Base-by-base conservation (phyloP, 1,139 yeast genomes). In the Kodamaea arcana region DNA sequence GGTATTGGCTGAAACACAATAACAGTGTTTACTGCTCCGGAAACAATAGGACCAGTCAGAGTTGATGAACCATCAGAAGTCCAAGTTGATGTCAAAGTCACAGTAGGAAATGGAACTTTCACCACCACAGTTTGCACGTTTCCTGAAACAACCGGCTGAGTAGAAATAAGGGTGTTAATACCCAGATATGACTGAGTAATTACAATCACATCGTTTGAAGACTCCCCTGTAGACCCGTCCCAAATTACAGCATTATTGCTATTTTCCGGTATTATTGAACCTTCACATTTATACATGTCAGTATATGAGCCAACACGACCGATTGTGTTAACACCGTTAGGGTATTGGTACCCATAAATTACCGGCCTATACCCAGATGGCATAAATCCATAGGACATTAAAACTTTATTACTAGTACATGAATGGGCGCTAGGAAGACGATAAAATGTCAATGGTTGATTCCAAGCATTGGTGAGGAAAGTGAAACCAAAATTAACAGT, bases 1-100 rank as follows among this genome's bases (percentile, higher is more conserved):
- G 42, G 32, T 2, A 33, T 34, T 33, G 56, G 55, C 9, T 7
- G 15, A 11, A 37, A 39, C 11, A 53, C 22, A 18, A 18, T 9
- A 6, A 18, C 22, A 18, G 22, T 18, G 9, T 9, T 18, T 7
- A 9, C 9, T 18, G 6, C 9, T 9, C 22, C 22, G 9, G 9
- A 7, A 6, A 18, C 22, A 18, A 9, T 9, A 18, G 6, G 9
- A 7, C 22, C 22, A 18, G 22, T 18, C 22, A 9, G 9, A 18
- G 22, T 18, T 7, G 22, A 7, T 18, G 22, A 9, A 15, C 27
- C 32, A 9, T 18, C 22, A 9, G 9, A 7, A 7, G 22, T 18
- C 22, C 22, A 6, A 18, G 22, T 18, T 6, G 22, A 18, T 7
- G 22, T 18, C 22, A 18, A 6, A 9, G 22, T 18, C 22, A 18